A percentile compares a stretch with the other conserved stretches of the same genome.
Conservation (phyloP, 2,329 filamentous ascomycete species). For the Sporothrix variecibatus region DNA sequence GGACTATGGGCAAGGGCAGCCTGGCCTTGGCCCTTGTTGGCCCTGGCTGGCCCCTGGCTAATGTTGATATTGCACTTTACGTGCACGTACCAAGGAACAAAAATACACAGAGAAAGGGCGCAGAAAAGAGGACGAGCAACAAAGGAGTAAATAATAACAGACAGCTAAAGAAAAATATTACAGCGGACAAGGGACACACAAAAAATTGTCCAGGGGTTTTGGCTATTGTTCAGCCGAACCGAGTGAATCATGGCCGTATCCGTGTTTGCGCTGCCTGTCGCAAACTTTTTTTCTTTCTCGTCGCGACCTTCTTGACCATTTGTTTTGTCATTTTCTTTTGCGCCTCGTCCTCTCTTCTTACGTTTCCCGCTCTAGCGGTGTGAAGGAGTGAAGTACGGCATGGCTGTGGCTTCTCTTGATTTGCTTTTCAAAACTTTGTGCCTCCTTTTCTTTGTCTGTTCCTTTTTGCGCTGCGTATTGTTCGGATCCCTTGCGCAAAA, state of each 20-base stretch:
- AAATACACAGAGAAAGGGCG: slow-evolving; percentile 5
- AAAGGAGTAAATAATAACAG: not conserved
- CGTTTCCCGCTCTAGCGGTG: not conserved
- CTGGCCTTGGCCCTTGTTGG: not conserved
- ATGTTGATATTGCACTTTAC: not conserved
- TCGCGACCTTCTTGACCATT: not conserved
- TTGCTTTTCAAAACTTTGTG: not conserved
- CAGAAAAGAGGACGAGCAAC: not conserved
- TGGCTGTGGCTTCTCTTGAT: not conserved
- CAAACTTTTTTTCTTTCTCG: not conserved
- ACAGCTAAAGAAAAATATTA: not conserved
- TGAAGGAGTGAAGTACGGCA: not conserved
- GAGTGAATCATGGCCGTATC: not conserved
- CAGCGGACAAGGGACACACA: not conserved
- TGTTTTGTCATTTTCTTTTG: not conserved
- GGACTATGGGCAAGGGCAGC: not conserved
- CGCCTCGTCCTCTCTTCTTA: not conserved
- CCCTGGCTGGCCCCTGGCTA: not conserved
- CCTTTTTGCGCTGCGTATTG: not conserved
- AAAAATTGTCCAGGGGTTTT: not conserved
- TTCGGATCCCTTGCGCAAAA: not conserved
- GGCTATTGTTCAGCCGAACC: slow-evolving; percentile 16
- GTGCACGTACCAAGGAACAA: slow-evolving; percentile 20
- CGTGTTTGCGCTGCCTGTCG: not conserved
- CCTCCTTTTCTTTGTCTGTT: not conserved